Conservation (phyloP, 352 stramenopile genomes). For the Globisporangium recalcitrans region DNA sequence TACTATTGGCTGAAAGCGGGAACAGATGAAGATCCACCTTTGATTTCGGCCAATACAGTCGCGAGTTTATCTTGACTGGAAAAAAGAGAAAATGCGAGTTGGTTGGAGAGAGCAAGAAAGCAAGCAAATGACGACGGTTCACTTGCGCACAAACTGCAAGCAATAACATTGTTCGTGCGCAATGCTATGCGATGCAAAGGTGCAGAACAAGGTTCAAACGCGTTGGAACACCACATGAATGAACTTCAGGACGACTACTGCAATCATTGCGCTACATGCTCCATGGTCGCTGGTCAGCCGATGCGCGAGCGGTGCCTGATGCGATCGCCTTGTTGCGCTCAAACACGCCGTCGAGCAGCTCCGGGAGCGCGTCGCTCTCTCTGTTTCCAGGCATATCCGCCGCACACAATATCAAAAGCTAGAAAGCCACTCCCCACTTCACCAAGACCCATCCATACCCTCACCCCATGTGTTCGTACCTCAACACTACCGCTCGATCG, state of each 20-base stretch:
- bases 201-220: neutral
- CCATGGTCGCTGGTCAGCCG: neutral
- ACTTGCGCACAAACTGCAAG: neutral
- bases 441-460: neutral
- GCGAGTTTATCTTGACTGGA: too few species aligned
- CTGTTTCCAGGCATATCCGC: neutral
- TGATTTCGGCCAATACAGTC: too few species aligned
- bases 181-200: too few species aligned
- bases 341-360: conserved; percentile 13
- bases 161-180: conserved; percentile 3
- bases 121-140: conserved; percentile 4
- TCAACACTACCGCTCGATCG: conserved; percentile 5
- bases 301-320: neutral
- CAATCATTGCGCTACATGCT: neutral
- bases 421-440: neutral
- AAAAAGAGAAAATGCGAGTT: too few species aligned
- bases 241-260: too few species aligned
- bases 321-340: conserved; percentile 10
- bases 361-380: conserved; percentile 5
- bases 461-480: conserved; percentile 4
- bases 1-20: neutral
- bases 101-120: too few species aligned
- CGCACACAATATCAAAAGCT: neutral
- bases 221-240: neutral
- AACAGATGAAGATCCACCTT: too few species aligned